Base-by-base conservation (phyloP, 202 grass and related monocot genomes). In the Dendrocalamus latiflorus region DNA sequence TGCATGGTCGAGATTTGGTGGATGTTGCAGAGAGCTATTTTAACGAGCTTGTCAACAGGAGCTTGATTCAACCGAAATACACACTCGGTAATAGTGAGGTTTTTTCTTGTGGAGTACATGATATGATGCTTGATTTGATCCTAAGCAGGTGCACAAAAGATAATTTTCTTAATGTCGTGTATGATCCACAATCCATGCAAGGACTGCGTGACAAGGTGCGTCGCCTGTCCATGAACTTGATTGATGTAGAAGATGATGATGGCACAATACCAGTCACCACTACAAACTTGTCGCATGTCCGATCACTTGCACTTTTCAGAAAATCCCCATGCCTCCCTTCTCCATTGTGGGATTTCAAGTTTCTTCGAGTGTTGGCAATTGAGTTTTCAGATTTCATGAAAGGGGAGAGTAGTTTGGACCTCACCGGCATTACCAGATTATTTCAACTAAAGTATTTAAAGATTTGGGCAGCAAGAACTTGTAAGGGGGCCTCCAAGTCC, bases 391-490 rank as follows among this genome's bases (percentile, higher is more conserved):
- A 8, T 5, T 30, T 5, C 6, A 13, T 17, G 1, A 12, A 18
- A 2, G 0, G 11, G 44, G 13, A 47, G 44, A 47, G 0, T 1
- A 14, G 9, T 39, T 16, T 68, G 0, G 68, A 85, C n/a, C 50
- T 89, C 21, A 81, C 25, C 2, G 2, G 0, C 26, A 85, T 89
- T 34, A 51, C 4, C 10, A 48, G n/a, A 34, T 22, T 86, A 5
- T 37, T 79, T 54, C 87, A 77, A 20, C 9, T 89, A 6, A 89
- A 44, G 67, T 81, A 76, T 75, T 24, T 86, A 3, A 86, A 77
- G 14, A 25, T 81, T 15, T 6, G 4, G 33, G 33, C 17, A 1
- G 25, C 11, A 30, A 37, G 50, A 12, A 3, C 0, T 47, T 14
- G 0, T 45, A 34, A 5, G 33, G 3, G 33, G 33, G 43, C 0